Conservation (phyloP, 805 yeast genomes). For the Candida tibetensis region DNA sequence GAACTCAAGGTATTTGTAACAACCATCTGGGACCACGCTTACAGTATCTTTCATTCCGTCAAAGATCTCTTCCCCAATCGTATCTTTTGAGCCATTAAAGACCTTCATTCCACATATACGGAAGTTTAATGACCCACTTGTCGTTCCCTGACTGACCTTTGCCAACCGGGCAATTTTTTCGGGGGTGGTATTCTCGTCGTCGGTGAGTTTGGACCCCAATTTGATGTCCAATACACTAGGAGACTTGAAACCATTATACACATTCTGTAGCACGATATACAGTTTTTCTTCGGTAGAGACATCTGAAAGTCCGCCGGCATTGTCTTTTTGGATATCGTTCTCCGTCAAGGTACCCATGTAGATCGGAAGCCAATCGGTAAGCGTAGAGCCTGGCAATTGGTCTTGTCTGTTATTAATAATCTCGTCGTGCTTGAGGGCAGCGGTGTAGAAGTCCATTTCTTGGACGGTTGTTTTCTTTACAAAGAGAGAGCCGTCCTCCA, state of each 20-base stretch:
- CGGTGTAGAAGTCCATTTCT: constrained; percentile 75
- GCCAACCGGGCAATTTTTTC: constrained; percentile 64
- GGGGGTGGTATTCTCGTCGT: constrained; percentile 46
- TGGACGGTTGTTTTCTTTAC: constrained; percentile 62
- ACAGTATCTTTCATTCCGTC: constrained; percentile 4
- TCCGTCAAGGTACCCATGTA: constrained; percentile 58
- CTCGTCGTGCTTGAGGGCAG: constrained; percentile 15
- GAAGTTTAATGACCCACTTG: constrained; percentile 73
- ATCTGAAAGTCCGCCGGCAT: neutral
- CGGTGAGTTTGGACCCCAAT: constrained; percentile 71
- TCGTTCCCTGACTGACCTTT: constrained; percentile 66
- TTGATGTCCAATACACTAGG: constrained; percentile 86
- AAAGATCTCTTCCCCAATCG: constrained; percentile 6
- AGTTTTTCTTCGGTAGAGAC: constrained; percentile 12
- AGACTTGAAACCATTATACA: constrained; percentile 53
- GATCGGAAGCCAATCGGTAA: constrained; percentile 60
- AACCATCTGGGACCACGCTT: constrained; percentile 8
- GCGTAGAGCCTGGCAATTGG: constrained; percentile 26
- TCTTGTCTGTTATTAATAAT: constrained; percentile 11
- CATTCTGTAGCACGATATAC: constrained; percentile 69
- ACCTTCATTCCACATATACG: constrained; percentile 89
- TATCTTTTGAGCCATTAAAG: constrained; percentile 15
- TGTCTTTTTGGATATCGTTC: constrained; percentile 27
- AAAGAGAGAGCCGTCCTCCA: constrained; percentile 63
- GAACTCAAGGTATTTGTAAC: constrained; percentile 46